A percentile compares a stretch with the other conserved stretches of the same genome.
Evolutionary conservation across 768 basidiomycete species (phyloP).

Genomic region (Vararia minispora): DNA sequence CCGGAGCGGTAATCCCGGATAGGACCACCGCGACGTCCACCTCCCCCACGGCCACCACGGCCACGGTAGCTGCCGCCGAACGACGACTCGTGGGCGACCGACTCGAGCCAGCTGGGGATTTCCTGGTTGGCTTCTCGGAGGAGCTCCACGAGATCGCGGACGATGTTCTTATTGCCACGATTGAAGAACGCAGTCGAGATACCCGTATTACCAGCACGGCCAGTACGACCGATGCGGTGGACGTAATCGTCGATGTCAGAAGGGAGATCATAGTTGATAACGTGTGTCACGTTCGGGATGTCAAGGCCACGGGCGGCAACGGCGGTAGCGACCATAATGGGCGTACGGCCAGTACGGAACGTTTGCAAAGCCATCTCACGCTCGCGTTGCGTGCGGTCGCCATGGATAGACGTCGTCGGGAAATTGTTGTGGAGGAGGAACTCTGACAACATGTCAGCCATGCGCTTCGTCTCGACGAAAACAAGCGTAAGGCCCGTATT

Average conservation of each 20-base stretch:
- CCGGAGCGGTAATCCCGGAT: conserved; percentile 32
- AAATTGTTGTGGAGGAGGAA: conserved; percentile 79
- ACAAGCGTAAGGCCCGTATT: conserved; percentile 77
- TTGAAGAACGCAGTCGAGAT: conserved; percentile 94
- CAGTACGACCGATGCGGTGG: conserved; percentile 95
- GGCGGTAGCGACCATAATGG: conserved; percentile 95
- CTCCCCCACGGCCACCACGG: conserved; percentile 39
- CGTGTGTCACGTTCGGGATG: conserved; percentile 98
- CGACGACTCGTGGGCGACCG: conserved; percentile 70
- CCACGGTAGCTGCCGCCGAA: conserved; percentile 48
- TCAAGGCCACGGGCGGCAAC: conserved; percentile 98
- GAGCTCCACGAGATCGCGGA: conserved; percentile 84
- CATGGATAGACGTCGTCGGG: conserved; percentile 94
- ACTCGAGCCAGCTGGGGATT: conserved; percentile 84
- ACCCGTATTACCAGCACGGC: conserved; percentile 98
- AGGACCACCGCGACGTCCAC: conserved; percentile 50
- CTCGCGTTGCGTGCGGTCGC: conserved; percentile 95
- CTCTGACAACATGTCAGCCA: conserved; percentile 98
- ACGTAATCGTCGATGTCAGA: conserved; percentile 99
- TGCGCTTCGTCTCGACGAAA: conserved; percentile 99
- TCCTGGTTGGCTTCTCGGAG: conserved; percentile 95
- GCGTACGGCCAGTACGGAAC: conserved; percentile 91
- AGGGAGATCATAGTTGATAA: conserved; percentile 96
- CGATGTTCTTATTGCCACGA: conserved; percentile 86
- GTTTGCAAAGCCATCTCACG: conserved; percentile 92